Evolutionary conservation across 2,329 filamentous ascomycete genomes (phyloP).

Genomic region (Niveomyces coronatus): DNA sequence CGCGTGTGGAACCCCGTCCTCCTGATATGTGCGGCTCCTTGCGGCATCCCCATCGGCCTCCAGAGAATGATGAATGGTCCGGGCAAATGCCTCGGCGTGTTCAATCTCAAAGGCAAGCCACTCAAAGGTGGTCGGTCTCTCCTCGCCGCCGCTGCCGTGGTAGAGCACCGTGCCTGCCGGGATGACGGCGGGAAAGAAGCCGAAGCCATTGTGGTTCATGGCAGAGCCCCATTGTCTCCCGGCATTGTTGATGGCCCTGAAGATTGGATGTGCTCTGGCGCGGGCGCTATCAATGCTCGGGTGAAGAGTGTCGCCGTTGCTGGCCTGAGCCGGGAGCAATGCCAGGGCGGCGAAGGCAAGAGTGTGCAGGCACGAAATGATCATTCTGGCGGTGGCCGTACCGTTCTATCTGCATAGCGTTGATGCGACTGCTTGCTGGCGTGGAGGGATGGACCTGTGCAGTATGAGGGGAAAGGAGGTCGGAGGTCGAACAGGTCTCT

Average conservation of each 20-base stretch:
- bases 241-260: constrained; percentile 62
- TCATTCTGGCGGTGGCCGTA: too few relatives aligned
- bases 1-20: background rate
- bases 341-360: too few relatives aligned
- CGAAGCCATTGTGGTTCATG: constrained; percentile 66
- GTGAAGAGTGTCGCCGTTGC: background rate
- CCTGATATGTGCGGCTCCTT: too few relatives aligned
- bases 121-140: constrained; percentile 44
- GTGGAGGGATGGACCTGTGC: too few relatives aligned
- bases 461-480: too few relatives aligned
- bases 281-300: constrained; percentile 20
- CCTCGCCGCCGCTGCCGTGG: constrained; percentile 43
- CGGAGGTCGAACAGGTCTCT: too few relatives aligned
- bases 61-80: too few relatives aligned
- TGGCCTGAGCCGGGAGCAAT: too few relatives aligned
- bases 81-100: constrained; percentile 57
- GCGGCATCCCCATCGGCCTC: too few relatives aligned
- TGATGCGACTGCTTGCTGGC: too few relatives aligned
- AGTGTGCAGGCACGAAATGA: too few relatives aligned
- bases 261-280: constrained; percentile 52
- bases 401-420: too few relatives aligned
- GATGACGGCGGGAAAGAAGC: constrained; percentile 55
- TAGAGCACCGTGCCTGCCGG: constrained; percentile 56
- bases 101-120: constrained; percentile 73
- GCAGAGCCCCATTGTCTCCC: constrained; percentile 68